Percentiles rank a stretch among this genome's conserved stretches.
phyloP scores from a whole-genome alignment of 257 asterid genomes.

The Solanum habrochaites region DNA sequence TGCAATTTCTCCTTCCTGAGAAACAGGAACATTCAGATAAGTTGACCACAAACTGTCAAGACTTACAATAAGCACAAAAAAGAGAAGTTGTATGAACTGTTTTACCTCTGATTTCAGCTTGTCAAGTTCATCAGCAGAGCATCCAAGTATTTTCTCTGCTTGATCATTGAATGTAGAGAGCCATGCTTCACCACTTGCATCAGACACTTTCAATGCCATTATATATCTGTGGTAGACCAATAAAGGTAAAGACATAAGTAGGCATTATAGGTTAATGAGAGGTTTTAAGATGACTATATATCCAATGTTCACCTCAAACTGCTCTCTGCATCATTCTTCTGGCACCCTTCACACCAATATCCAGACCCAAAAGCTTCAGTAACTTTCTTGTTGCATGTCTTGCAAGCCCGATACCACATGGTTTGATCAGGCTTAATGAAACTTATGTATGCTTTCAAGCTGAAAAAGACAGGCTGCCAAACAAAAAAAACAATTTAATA shows the following conservation, averaged over 20 bases:
- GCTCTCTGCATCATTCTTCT: constrained; percentile 45
- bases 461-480: constrained; percentile 59
- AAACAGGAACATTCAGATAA: neutral
- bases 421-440: constrained; percentile 72
- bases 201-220: constrained; percentile 58
- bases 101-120: constrained; percentile 53
- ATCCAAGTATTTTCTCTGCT: constrained; percentile 70
- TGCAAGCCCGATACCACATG: constrained; percentile 97
- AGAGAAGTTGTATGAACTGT: neutral
- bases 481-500: neutral
- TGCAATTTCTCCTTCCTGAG: constrained; percentile 36
- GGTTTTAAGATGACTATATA: neutral
- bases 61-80: neutral
- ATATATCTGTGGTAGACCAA: constrained; percentile 39
- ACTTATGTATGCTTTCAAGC: constrained; percentile 59
- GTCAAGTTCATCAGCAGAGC: constrained; percentile 74
- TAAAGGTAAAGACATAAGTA: neutral
- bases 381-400: constrained; percentile 81
- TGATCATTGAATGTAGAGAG: constrained; percentile 63
- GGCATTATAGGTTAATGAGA: neutral
- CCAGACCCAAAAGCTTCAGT: constrained; percentile 77
- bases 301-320: constrained; percentile 44
- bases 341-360: constrained; percentile 82
- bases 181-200: constrained; percentile 86
- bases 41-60: neutral